Evolutionary conservation across 805 yeast genomes (phyloP).

Genomic region (Hanseniaspora valbyensis): DNA sequence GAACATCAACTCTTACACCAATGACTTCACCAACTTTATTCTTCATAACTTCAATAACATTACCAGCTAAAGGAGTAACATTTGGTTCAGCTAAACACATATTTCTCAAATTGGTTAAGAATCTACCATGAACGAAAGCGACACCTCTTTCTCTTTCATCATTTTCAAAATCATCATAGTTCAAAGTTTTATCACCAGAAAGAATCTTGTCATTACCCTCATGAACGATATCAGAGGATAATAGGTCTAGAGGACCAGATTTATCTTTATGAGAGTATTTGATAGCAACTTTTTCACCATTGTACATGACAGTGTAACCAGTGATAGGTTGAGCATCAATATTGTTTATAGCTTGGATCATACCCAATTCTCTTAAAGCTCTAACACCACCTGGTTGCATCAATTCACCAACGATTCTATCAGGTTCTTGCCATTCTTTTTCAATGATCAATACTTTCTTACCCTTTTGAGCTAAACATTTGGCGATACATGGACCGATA

Average conservation of each 20-base stretch:
- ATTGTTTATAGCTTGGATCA: constrained; percentile 44
- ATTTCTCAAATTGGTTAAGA: constrained; percentile 60
- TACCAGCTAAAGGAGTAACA: constrained; percentile 71
- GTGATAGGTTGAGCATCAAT: constrained; percentile 59
- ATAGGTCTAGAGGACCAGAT: constrained; percentile 37
- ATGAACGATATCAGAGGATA: constrained; percentile 41
- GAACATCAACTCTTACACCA: constrained; percentile 59
- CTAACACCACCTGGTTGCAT: constrained; percentile 95
- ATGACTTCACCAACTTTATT: constrained; percentile 47
- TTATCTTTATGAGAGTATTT: constrained; percentile 61
- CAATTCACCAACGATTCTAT: constrained; percentile 92
- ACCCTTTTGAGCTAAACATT: constrained; percentile 82
- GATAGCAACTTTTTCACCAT: constrained; percentile 45
- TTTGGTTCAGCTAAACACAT: constrained; percentile 62
- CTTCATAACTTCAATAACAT: constrained; percentile 55
- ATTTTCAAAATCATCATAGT: constrained; percentile 44
- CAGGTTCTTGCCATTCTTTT: constrained; percentile 85
- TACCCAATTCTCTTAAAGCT: constrained; percentile 70
- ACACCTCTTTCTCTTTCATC: constrained; percentile 56
- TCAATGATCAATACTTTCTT: constrained; percentile 65
- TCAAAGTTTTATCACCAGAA: constrained; percentile 39
- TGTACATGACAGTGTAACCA: constrained; percentile 72
- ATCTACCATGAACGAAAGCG: constrained; percentile 87
- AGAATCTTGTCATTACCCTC: constrained; percentile 47
- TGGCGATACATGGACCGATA: constrained; percentile 87